Conservation (phyloP, 2,329 filamentous ascomycete genomes). For the Raffaelea ambrosiae region DNA sequence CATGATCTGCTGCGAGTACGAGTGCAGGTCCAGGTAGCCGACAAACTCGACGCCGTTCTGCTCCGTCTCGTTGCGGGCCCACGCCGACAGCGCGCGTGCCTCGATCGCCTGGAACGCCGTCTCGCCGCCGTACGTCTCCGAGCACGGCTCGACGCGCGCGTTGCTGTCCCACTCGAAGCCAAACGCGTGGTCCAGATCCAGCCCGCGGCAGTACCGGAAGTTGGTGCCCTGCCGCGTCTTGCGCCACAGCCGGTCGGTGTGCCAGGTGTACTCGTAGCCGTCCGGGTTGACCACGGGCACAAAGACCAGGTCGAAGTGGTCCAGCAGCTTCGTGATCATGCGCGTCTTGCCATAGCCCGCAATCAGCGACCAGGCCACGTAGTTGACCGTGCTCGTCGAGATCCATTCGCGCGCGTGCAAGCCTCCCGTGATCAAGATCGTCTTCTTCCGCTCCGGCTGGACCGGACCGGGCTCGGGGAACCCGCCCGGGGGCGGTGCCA, state of each 20-base stretch:
- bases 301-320: constrained; percentile 81
- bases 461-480: background rate
- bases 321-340: constrained; percentile 66
- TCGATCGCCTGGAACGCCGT: constrained; percentile 78
- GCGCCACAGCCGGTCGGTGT: constrained; percentile 84
- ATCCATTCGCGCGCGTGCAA: constrained; percentile 98
- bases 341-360: constrained; percentile 68
- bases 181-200: constrained; percentile 85
- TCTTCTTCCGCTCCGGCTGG: constrained; percentile 14
- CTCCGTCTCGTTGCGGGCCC: constrained; percentile 71
- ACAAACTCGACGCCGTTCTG: constrained; percentile 66
- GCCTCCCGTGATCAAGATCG: constrained; percentile 59
- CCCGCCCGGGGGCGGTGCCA: background rate
- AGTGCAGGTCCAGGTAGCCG: constrained; percentile 85
- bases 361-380: constrained; percentile 81
- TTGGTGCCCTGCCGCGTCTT: constrained; percentile 84
- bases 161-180: constrained; percentile 71
- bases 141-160: constrained; percentile 70
- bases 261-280: constrained; percentile 91
- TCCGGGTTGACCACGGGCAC: constrained; percentile 88
- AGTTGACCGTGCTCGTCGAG: constrained; percentile 82
- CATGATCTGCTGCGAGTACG: constrained; percentile 89
- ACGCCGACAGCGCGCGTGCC: constrained; percentile 64
- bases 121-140: constrained; percentile 80
- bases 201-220: constrained; percentile 73